Evolutionary conservation across 2,329 filamentous ascomycete genomes (phyloP), one percentile per base, ranked within the genome.

Genomic region (Ophiostoma pallidulum): DNA sequence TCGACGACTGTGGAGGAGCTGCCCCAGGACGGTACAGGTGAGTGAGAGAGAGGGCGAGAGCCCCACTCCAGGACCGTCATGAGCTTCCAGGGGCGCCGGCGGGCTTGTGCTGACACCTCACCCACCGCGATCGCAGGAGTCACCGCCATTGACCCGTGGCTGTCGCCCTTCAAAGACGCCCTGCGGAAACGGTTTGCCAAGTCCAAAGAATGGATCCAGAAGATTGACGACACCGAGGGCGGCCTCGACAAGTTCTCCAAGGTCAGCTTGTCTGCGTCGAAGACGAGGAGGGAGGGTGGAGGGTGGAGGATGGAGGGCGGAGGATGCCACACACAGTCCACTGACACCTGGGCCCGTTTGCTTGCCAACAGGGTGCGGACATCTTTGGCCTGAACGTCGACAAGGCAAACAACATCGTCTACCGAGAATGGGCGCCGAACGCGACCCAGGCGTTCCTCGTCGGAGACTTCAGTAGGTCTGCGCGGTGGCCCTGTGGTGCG

Each of bases 361-460:
- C n/a, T n/a, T n/a, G n/a, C n/a, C n/a, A n/a, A n/a, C 55, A 94
- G 87, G 91, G 92, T 38, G 84, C 80, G 53, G 88, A 97, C 61
- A 82, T 75, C 53, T 95, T 86, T 61, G 92, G 92, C 48, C 79
- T 98, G 66, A 88, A 86, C 56, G 82, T 92, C 51, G 75, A 83
- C 61, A 71, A 78, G 46, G 81, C 94, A 59, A 87, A 87, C 64
- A 89, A 90, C 64, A 88, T 98, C 56, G 73, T 75, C 49, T 98
- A 98, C 66, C 78, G 88, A 57, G 92, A 98, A 75, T 98, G 92
- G 92, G 92, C 92, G 1, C 90, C 92, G 22, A 94, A 89, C 70
- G 91, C 89, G 46, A 72, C 79, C 35, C 75, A 85, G 60, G 92
- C 92, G 42, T 89, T 82, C 62, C 75, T 98, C 45, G 84, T 94